Conservation (phyloP, 164 flowering plant species). For the Buxus sempervirens region DNA sequence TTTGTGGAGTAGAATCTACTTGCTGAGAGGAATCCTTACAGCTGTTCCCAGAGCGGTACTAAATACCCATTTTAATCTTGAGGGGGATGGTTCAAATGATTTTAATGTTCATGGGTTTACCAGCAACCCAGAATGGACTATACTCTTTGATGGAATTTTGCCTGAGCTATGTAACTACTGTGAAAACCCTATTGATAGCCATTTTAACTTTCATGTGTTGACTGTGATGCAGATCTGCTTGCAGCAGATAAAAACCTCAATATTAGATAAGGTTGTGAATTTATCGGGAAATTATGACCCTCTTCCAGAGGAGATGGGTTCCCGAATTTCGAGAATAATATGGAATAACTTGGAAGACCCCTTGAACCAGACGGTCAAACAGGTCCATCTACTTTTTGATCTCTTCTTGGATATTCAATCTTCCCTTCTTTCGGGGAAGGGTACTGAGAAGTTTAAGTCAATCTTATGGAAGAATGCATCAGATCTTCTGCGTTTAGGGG, state of each 20-base stretch:
- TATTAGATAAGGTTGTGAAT: conserved; percentile 38
- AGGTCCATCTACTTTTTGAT: conserved; percentile 92
- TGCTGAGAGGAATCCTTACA: conserved; percentile 93
- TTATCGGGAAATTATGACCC: conserved; percentile 44
- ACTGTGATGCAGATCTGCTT: conserved; percentile 94
- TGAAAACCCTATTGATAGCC: conserved; percentile 86
- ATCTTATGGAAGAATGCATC: conserved; percentile 52
- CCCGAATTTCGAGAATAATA: conserved; percentile 66
- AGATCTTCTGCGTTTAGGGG: conserved; percentile 76
- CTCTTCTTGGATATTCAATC: conserved; percentile 78
- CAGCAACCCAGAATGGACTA: conserved; percentile 43
- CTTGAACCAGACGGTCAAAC: conserved; percentile 95
- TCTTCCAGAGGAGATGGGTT: conserved; percentile 61
- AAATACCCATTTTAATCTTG: conserved; percentile 34
- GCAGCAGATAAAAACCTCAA: conserved; percentile 89
- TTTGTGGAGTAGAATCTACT: conserved; percentile 69
- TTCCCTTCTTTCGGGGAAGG: conserved; percentile 41
- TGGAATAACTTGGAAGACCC: conserved; percentile 99
- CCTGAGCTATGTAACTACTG: conserved; percentile 81
- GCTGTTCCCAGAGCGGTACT: conserved; percentile 75
- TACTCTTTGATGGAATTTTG: conserved; percentile 84
- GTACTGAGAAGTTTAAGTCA: conserved; percentile 39
- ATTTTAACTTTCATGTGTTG: conserved; percentile 90
- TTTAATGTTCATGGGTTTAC: conserved; percentile 14
- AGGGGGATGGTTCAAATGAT: conserved; percentile 19